Evolutionary conservation across 306 rosid species (phyloP).

Genomic region (Castanopsis chinensis): DNA sequence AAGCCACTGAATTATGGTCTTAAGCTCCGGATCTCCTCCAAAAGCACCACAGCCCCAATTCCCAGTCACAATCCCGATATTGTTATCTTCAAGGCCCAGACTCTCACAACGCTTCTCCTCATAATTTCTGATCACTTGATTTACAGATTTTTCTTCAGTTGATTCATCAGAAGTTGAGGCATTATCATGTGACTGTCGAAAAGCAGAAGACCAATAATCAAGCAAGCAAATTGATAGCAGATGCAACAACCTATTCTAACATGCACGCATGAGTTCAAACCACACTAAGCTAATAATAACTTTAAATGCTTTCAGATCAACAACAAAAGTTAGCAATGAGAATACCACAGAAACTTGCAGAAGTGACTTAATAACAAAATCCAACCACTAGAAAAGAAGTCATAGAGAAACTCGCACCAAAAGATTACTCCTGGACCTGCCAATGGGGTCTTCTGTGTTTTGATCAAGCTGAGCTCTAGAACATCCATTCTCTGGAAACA

Average conservation of each 20-base stretch:
- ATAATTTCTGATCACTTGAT: slow-evolving; percentile 24
- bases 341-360: slow-evolving; percentile 4
- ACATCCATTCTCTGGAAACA: slow-evolving; percentile 34
- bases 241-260: slow-evolving; percentile 6
- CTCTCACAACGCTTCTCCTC: slow-evolving; percentile 23
- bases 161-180: slow-evolving; percentile 36
- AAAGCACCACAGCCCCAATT: slow-evolving; percentile 99
- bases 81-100: slow-evolving; percentile 22
- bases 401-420: slow-evolving; percentile 17
- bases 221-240: slow-evolving; percentile 2
- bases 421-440: slow-evolving; percentile 4
- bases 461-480: slow-evolving; percentile 9
- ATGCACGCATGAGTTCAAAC: neutral
- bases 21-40: slow-evolving; percentile 94
- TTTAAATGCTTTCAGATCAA: neutral
- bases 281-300: neutral
- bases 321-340: neutral
- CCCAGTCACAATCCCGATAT: slow-evolving; percentile 81
- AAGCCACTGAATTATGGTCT: slow-evolving; percentile 88
- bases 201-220: slow-evolving; percentile 9
- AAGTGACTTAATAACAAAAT: slow-evolving; percentile 13
- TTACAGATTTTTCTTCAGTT: slow-evolving; percentile 25
- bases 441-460: slow-evolving; percentile 10
- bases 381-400: slow-evolving; percentile 23
- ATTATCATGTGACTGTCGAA: slow-evolving; percentile 34